phyloP scores from a whole-genome alignment of 352 stramenopile genomes.

The Pythium oligandrum region DNA sequence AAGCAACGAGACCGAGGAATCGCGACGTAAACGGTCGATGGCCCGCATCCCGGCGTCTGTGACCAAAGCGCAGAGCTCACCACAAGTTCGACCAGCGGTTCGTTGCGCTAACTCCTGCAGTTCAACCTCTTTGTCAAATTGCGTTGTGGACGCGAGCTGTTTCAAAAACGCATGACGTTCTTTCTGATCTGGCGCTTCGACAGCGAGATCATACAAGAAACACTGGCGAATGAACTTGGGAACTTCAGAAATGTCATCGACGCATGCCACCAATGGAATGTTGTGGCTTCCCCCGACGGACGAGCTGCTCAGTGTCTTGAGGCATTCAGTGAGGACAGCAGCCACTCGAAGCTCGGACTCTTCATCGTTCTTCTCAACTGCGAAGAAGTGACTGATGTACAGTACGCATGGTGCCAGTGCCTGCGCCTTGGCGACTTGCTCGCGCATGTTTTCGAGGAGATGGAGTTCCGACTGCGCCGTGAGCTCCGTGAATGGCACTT shows the following conservation, averaged over 20 bases:
- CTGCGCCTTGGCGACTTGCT: constrained; percentile 64
- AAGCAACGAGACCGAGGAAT: constrained; percentile 13
- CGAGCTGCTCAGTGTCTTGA: constrained; percentile 43
- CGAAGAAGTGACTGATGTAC: constrained; percentile 80
- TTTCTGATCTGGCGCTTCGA: constrained; percentile 55
- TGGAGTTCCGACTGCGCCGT: constrained; percentile 66
- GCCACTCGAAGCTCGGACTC: constrained; percentile 62
- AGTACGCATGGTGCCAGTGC: constrained; percentile 64
- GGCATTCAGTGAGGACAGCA: constrained; percentile 58
- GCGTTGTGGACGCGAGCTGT: constrained; percentile 29
- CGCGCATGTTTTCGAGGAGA: constrained; percentile 67
- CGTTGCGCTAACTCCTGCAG: constrained; percentile 55
- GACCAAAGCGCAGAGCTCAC: constrained; percentile 63
- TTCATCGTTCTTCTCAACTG: constrained; percentile 74
- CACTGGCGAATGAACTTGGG: constrained; percentile 78
- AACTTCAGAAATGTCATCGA: constrained; percentile 74
- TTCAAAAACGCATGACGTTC: constrained; percentile 52
- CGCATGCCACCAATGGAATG: constrained; percentile 69
- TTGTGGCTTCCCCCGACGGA: constrained; percentile 21
- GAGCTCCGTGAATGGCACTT: constrained; percentile 77
- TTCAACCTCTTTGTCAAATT: constrained; percentile 43
- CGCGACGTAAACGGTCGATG: constrained; percentile 37
- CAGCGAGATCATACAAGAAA: constrained; percentile 72
- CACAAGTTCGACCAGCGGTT: constrained; percentile 69
- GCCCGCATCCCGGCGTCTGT: constrained; percentile 50